A percentile compares a stretch with the other conserved stretches of the same genome.
Evolutionary conservation across 345 rosid genomes (phyloP).

Genomic region (Sonneratia alba): DNA sequence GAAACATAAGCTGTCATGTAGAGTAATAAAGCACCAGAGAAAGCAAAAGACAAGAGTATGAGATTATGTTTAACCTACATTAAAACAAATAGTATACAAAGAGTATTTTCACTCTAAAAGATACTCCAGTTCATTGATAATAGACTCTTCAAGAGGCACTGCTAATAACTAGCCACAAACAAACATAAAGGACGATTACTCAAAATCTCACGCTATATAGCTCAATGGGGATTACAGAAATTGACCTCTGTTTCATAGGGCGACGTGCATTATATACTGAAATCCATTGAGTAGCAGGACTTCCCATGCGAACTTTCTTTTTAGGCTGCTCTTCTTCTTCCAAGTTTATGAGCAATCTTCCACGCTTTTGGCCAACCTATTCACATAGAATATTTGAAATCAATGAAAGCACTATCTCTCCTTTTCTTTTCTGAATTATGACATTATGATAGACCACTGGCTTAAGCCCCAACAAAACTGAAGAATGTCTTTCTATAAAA

Average conservation of each 20-base stretch:
- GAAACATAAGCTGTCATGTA: not conserved
- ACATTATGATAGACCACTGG: not conserved
- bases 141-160: not conserved
- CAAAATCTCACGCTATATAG: not conserved
- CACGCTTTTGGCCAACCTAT: slow-evolving; percentile 82
- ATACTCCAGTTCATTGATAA: not conserved
- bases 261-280: slow-evolving; percentile 86
- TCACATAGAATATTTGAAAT: slow-evolving; percentile 12
- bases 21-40: not conserved
- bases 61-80: not conserved
- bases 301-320: slow-evolving; percentile 78
- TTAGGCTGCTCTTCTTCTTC: slow-evolving; percentile 91
- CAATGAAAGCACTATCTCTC: slow-evolving; percentile 3
- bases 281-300: slow-evolving; percentile 91
- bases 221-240: not conserved
- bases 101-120: too few species aligned
- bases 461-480: not conserved
- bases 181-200: not conserved
- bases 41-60: not conserved
- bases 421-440: not conserved
- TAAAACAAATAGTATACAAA: too few species aligned
- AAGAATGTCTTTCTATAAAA: not conserved
- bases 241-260: slow-evolving; percentile 91
- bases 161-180: not conserved
- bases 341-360: slow-evolving; percentile 53